Evolutionary conservation across 257 asterid genomes (phyloP).

Genomic region (Jaltomata sinuosa): DNA sequence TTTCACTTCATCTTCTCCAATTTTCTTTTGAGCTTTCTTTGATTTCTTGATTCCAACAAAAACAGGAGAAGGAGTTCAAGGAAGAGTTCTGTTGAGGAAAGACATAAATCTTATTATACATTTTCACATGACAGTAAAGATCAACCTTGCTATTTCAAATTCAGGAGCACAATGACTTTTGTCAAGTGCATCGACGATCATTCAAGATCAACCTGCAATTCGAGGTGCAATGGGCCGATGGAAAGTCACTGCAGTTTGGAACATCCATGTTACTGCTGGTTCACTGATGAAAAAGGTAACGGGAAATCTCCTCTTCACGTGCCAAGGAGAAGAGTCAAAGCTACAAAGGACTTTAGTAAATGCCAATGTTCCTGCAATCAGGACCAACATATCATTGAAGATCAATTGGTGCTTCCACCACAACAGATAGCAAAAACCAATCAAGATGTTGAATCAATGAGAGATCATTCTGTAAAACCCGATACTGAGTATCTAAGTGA

Average conservation of each 20-base stretch:
- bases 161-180: slow-evolving; percentile 3
- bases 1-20: too few relatives aligned
- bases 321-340: background rate
- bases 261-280: slow-evolving; percentile 12
- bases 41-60: too few relatives aligned
- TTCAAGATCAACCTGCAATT: too few relatives aligned
- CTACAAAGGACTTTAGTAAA: background rate
- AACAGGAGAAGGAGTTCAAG: slow-evolving; percentile 8
- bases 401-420: background rate
- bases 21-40: too few relatives aligned
- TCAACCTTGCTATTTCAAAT: background rate
- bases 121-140: slow-evolving; percentile 1
- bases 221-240: background rate
- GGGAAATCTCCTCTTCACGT: background rate
- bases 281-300: background rate
- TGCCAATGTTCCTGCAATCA: background rate
- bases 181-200: background rate
- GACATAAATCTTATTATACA: background rate
- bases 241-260: slow-evolving; percentile 9
- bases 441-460: background rate
- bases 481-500: background rate
- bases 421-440: background rate
- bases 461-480: background rate
- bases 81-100: slow-evolving; percentile 7
- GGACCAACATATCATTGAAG: too few relatives aligned